Base-by-base conservation (phyloP, 1,139 yeast species). In the Pichia terricola region DNA sequence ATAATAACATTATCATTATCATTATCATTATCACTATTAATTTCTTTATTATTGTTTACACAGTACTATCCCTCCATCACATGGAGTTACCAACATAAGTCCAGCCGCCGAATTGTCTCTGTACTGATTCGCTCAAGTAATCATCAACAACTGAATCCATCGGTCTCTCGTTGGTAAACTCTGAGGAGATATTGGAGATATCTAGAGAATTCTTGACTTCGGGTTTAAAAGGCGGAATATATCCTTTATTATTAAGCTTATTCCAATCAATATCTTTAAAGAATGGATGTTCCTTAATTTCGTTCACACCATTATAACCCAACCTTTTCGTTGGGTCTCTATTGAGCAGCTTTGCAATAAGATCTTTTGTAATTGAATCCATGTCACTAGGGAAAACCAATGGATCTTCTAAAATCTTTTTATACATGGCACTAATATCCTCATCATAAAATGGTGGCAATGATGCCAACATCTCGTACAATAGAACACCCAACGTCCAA, bases 81-180 rank as follows among this genome's bases (percentile, higher is more conserved):
- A 16, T 16, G 22, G 45, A 53, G 39, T 75, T 79, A 9, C 91
- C 96, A 45, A 86, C 87, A 63, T 88, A 89, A 2, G 96, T 89
- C 98, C 98, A 91, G 4, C 98, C 97, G 41, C 96, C 97, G 70
- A 91, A 91, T 65, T 91, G 97, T 60, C 84, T 81, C 64, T 91
- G 98, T 26, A 91, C 95, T 53, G 89, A 79, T 57, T 85, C 95
- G 62, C 87, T 85, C 65, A 79, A 75, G 54, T 76, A 85, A 59
- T 88, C 95, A 61, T 89, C 95, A 28, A 89, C 96, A 10, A 91
- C 97, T 47, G 95, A 84, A 62, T 91, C 98, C 54, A 88, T 84
- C 4, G 98, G 97, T 55, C 83, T 80, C 58, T 91, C 97, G 57
- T 73, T 81, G 8, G 98, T 91, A 61, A 91, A 91, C 60, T 88